A percentile compares a stretch with the other conserved stretches of the same genome.
phyloP scores from a whole-genome alignment of 257 asterid species.

The Anisodus acutangulus region DNA sequence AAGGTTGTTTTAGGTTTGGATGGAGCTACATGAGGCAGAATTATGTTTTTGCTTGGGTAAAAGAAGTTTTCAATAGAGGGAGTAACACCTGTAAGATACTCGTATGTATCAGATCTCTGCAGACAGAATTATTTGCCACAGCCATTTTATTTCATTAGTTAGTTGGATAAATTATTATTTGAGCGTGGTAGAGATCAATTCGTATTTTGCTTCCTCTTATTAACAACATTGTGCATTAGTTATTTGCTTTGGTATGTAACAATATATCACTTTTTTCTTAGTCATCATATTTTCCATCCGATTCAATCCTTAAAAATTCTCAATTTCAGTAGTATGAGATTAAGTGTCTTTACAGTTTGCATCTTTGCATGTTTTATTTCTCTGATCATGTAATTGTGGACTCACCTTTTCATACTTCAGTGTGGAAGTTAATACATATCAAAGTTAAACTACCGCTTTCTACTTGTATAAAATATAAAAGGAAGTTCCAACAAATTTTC shows the following conservation, averaged over 20 bases:
- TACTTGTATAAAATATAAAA: not conserved
- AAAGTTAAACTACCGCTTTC: not conserved
- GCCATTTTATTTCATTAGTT: not conserved
- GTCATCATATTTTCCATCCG: not conserved
- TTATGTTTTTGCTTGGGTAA: not conserved
- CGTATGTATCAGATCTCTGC: not conserved
- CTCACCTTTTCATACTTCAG: not conserved
- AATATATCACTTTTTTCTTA: not conserved
- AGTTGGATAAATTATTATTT: not conserved
- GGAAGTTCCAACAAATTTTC: not conserved
- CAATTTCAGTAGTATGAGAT: not conserved
- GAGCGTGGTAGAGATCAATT: slow-evolving; percentile 14
- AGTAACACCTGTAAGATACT: not conserved
- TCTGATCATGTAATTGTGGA: not conserved
- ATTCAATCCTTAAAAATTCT: not conserved
- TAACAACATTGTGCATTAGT: not conserved
- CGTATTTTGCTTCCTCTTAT: slow-evolving; percentile 7
- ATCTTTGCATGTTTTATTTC: not conserved
- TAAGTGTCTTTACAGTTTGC: slow-evolving; percentile 2
- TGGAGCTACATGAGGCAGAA: not conserved
- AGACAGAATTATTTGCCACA: not conserved
- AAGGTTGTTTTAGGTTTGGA: not conserved
- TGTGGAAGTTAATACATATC: not conserved
- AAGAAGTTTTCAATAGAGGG: not conserved
- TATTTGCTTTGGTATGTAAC: slow-evolving; percentile 16